Percentiles rank a stretch among this genome's conserved stretches.
Conservation (phyloP, 179 eudicot species). For the Beta lomatogona region DNA sequence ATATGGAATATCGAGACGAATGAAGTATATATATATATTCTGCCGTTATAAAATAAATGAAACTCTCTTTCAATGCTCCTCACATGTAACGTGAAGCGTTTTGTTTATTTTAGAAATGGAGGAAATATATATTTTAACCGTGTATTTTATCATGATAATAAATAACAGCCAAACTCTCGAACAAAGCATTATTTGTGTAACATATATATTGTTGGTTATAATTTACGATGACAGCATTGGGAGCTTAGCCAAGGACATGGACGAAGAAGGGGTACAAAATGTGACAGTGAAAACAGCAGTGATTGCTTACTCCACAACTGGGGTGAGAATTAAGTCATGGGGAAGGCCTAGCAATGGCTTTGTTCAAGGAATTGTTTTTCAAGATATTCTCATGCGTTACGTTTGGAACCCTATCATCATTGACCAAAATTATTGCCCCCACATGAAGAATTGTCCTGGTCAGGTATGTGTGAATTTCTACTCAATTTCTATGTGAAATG, state of each 20-base stretch:
- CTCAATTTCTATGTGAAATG: too few relatives aligned
- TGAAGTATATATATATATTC: too few relatives aligned
- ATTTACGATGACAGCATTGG: conserved; percentile 26
- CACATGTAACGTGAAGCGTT: too few relatives aligned
- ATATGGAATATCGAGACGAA: too few relatives aligned
- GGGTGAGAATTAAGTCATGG: conserved; percentile 44
- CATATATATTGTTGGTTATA: too few relatives aligned
- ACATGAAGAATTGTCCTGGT: conserved; percentile 28
- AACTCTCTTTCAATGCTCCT: too few relatives aligned
- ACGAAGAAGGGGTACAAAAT: conserved; percentile 40
- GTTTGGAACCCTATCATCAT: conserved; percentile 37
- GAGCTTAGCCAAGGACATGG: conserved; percentile 28
- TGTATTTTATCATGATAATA: too few relatives aligned
- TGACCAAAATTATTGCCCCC: conserved; percentile 39
- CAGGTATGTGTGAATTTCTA: conserved; percentile 19
- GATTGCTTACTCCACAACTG: conserved; percentile 28
- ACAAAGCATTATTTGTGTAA: too few relatives aligned
- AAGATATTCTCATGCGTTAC: conserved; percentile 33
- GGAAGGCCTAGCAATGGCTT: conserved; percentile 33
- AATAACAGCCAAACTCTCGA: too few relatives aligned
- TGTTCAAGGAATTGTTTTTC: conserved; percentile 32
- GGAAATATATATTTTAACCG: too few relatives aligned
- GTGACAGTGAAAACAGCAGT: conserved; percentile 36
- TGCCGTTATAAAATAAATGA: too few relatives aligned
- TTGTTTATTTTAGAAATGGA: too few relatives aligned